Base-by-base conservation (phyloP, 148 eudicot species). In the Mesembryanthemum crystallinum region DNA sequence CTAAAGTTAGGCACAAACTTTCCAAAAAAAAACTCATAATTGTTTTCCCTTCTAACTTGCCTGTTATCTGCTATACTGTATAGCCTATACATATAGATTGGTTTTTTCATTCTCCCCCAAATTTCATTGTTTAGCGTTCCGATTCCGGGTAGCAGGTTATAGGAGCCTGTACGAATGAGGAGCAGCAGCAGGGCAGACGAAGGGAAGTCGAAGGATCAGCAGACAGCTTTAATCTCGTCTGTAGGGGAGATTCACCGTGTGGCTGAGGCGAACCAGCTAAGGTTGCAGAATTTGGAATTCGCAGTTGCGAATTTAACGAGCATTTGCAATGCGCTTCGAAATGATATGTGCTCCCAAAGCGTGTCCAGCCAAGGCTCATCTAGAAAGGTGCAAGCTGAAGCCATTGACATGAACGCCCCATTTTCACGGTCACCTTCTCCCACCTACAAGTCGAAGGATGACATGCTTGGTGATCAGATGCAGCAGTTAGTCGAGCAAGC, bases 261-360 rank as follows among this genome's bases (percentile, higher is more conserved):
- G 55, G 76, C 80, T 0, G 73, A 84, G 64, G 75, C 82, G 24
- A 84, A 84, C 64, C 76, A 76, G 3, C 63, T 74, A 1, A 82
- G 77, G 33, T 68, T 84, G 11, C 84, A 76, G 42, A 75, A 69
- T 0, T 18, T 84, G 67, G 87, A 84, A 43, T 21, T 81, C 3
- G 80, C 87, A 7, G 63, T 84, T 45, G 80, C 80, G 1, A 76
- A 81, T 49, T 63, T 84, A 64, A 84, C 87, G 9, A 71, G 45
- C 64, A 78, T 81, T 29, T 84, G 84, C 73, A 72, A 14, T 5
- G 75, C 71, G 37, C 73, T 84, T 13, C 61, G 75, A 14, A 55
- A 67, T 8, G 86, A 81, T 7, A 58, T 65, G 35, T 17, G 39
- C n/a, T 64, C 76, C 30, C 27, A 73, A 47, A 33, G 64, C 35